A percentile compares a stretch with the other conserved stretches of the same genome.
Conservation (phyloP, 1,284 basidiomycete genomes). For the Marasmius tenuissimus region DNA sequence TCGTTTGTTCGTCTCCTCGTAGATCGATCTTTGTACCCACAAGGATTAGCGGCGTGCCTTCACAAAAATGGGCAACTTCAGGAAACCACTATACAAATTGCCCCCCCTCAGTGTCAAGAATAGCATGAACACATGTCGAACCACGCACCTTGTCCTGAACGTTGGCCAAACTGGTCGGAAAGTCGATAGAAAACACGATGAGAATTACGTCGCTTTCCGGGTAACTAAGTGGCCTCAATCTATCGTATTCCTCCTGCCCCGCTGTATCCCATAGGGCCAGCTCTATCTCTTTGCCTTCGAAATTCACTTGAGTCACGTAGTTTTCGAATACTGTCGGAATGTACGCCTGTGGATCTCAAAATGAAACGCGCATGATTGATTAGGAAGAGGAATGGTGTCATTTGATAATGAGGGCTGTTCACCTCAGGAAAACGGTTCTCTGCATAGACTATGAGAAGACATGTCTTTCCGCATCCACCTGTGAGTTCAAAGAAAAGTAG, state of each 20-base stretch:
- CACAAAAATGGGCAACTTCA: slow-evolving; percentile 97
- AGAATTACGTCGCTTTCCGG: slow-evolving; percentile 97
- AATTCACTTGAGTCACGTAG: slow-evolving; percentile 88
- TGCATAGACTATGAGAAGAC: slow-evolving; percentile 92
- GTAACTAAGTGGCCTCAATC: slow-evolving; percentile 91
- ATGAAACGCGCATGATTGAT: slow-evolving; percentile 12
- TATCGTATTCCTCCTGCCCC: slow-evolving; percentile 97
- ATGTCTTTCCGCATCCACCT: slow-evolving; percentile 88
- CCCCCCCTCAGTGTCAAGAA: neutral
- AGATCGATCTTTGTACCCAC: slow-evolving; percentile 95
- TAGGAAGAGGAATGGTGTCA: slow-evolving; percentile 4
- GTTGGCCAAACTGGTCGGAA: slow-evolving; percentile 91
- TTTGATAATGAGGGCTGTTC: slow-evolving; percentile 24
- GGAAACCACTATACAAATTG: slow-evolving; percentile 81
- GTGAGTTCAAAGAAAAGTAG: slow-evolving; percentile 21
- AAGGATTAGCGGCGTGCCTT: slow-evolving; percentile 88
- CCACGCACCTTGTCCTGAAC: slow-evolving; percentile 85
- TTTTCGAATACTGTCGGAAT: slow-evolving; percentile 99
- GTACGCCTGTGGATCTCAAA: slow-evolving; percentile 68
- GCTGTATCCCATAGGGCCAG: slow-evolving; percentile 98
- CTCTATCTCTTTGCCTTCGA: slow-evolving; percentile 90
- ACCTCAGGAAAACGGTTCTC: slow-evolving; percentile 99
- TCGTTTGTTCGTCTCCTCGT: slow-evolving; percentile 83
- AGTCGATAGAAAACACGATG: slow-evolving; percentile 97
- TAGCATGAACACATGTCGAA: slow-evolving; percentile 6